Percentiles rank a stretch among this genome's conserved stretches.
phyloP scores from a whole-genome alignment of 345 rosid genomes.

The Cardiospermum halicacabum region DNA sequence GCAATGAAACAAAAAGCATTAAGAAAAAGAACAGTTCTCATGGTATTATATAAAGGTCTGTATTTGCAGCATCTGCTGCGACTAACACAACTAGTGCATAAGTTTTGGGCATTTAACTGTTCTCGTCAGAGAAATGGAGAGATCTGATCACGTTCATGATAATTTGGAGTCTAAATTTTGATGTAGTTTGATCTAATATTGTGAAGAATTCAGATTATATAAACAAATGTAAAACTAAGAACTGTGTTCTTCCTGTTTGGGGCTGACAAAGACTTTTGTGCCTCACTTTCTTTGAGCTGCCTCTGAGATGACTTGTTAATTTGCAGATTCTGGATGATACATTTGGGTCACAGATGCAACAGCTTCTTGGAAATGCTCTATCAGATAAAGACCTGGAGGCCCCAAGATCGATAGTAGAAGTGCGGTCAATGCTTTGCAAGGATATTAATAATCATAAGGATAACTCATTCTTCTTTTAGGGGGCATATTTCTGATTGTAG shows the following conservation, averaged over 20 bases:
- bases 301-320: constrained; percentile 5
- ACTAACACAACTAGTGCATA: too few species aligned
- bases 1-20: not conserved
- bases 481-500: not conserved
- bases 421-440: constrained; percentile 87
- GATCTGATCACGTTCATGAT: not conserved
- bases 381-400: constrained; percentile 88
- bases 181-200: not conserved
- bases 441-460: constrained; percentile 70
- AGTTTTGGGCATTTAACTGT: too few species aligned
- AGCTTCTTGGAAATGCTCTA: constrained; percentile 77
- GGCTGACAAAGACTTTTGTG: not conserved
- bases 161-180: not conserved
- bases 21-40: too few species aligned
- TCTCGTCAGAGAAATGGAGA: too few species aligned
- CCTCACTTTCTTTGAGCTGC: not conserved
- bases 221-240: constrained; percentile 2
- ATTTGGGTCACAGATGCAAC: constrained; percentile 93
- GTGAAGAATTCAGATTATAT: too few species aligned
- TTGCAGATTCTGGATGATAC: constrained; percentile 87
- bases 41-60: not conserved
- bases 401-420: constrained; percentile 89
- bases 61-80: not conserved
- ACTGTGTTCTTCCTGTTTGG: too few species aligned
- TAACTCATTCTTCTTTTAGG: constrained; percentile 58